Base-by-base conservation (phyloP, 805 yeast genomes). In the Candida succiphila region DNA sequence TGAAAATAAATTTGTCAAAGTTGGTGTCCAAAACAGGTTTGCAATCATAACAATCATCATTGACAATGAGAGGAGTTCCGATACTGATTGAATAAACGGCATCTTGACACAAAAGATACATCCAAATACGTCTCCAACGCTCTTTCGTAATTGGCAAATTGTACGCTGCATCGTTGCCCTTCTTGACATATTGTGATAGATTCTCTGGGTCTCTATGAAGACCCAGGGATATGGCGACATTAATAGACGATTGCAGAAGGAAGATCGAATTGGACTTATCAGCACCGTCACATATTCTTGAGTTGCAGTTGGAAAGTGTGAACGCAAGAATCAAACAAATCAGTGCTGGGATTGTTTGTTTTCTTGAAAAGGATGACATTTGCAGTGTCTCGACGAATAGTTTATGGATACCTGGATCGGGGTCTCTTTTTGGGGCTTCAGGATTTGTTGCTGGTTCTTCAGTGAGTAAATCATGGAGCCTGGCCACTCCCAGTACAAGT, bases 161-260 rank as follows among this genome's bases (percentile, higher is more conserved):
- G 7, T 22, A 23, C 4, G 29, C 24, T 16, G 13, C 5, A 7
- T n/a, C 14, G 5, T 20, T n/a, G 6, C 20, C 27, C 27, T 27
- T 33, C 12, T 27, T 5, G n/a, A n/a, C 4, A 4, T 23, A 21
- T 12, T 4, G 10, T 22, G 13, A 12, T 14, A 28, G 15, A 14
- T 21, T 33, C 4, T 33, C 17, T 5, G 35, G 35, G 15, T 33
- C 31, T 16, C 31, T 33, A 18, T 33, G 31, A 13, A 22, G 15
- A 2, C 31, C 35, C 12, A 31, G 7, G 15, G 34, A 19, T 12
- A 13, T 17, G 4, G 34, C 22, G 19, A 31, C 25, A 3, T 13
- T 7, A 4, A 26, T 16, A 4, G 15, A 16, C 4, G 13, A 14
- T 20, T 31, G 34, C 9, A 31, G 20, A 14, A 17, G 18, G 4